phyloP scores from a whole-genome alignment of 257 asterid genomes.

The Nicotiana noctiflora region DNA sequence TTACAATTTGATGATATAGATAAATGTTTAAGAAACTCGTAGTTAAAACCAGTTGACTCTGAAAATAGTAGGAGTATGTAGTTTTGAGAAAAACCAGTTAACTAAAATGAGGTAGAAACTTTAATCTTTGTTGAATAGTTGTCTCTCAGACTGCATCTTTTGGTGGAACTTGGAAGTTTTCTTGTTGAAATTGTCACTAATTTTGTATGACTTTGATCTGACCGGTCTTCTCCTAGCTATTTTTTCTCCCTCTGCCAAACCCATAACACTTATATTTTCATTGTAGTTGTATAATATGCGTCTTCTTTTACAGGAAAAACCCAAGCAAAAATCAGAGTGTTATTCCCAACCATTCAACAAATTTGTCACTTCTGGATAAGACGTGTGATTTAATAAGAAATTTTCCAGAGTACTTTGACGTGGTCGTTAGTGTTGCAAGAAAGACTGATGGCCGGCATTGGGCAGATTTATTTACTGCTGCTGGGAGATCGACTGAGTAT shows the following conservation, averaged over 20 bases:
- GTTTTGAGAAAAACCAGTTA: background rate
- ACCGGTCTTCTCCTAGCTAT: background rate
- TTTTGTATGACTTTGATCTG: background rate
- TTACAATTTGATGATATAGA: background rate
- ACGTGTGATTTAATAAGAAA: conserved; percentile 90
- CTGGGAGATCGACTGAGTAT: conserved; percentile 98
- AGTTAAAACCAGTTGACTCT: background rate
- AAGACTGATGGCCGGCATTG: conserved; percentile 99
- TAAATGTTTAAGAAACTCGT: background rate
- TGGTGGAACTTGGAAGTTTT: background rate
- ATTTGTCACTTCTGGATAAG: conserved; percentile 71
- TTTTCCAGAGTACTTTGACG: conserved; percentile 93
- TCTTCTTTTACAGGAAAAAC: conserved; percentile 52
- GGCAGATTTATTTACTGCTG: conserved; percentile 95
- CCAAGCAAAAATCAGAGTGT: conserved; percentile 53
- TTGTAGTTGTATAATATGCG: background rate
- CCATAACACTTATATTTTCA: background rate
- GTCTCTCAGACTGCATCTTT: background rate
- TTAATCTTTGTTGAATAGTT: background rate
- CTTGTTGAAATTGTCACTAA: background rate
- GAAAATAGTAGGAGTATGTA: background rate
- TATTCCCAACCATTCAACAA: conserved; percentile 32
- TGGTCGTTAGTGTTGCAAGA: conserved; percentile 98
- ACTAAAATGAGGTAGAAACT: background rate
- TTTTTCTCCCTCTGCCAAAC: background rate